Percentiles rank a stretch among this genome's conserved stretches.
phyloP scores from a whole-genome alignment of 2,329 filamentous ascomycete genomes.

The Blastomyces silverae region DNA sequence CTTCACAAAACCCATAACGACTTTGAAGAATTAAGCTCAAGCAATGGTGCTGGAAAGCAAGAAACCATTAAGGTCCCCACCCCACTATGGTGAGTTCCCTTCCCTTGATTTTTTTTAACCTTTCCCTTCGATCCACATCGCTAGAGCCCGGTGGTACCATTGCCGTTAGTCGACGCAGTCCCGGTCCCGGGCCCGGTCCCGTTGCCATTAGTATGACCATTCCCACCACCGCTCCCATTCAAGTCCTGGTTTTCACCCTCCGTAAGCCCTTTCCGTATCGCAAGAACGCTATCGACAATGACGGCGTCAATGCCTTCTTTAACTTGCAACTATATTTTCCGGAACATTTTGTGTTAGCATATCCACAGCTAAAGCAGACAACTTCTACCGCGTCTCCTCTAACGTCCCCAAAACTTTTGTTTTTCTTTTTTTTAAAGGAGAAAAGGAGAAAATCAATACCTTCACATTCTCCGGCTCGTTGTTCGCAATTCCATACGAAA shows the following conservation, averaged over 20 bases:
- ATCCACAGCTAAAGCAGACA: background rate
- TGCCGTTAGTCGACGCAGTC: background rate
- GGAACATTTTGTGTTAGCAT: slow-evolving; percentile 9
- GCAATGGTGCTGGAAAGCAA: background rate
- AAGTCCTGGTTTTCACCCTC: slow-evolving; percentile 25
- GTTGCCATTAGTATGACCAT: background rate
- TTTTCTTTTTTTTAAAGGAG: no score
- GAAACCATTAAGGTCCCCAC: background rate
- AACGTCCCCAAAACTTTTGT: no score
- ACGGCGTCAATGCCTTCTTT: slow-evolving; percentile 95
- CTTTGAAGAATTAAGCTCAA: background rate
- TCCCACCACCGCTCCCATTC: background rate
- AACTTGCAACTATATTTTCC: slow-evolving; percentile 62
- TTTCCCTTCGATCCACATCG: background rate
- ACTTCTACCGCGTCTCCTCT: no score
- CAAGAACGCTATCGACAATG: slow-evolving; percentile 90
- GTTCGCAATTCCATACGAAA: slow-evolving; percentile 86
- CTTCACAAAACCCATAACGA: background rate
- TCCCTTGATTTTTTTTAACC: background rate
- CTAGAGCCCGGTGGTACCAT: background rate
- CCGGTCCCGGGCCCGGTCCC: background rate
- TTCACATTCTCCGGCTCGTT: slow-evolving; percentile 81
- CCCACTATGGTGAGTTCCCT: background rate
- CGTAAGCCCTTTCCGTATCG: slow-evolving; percentile 84
- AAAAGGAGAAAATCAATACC: slow-evolving; percentile 54